A percentile compares a stretch with the other conserved stretches of the same genome.
Conservation (phyloP, 176 grass and related monocot genomes). For the Carex scoparia region DNA sequence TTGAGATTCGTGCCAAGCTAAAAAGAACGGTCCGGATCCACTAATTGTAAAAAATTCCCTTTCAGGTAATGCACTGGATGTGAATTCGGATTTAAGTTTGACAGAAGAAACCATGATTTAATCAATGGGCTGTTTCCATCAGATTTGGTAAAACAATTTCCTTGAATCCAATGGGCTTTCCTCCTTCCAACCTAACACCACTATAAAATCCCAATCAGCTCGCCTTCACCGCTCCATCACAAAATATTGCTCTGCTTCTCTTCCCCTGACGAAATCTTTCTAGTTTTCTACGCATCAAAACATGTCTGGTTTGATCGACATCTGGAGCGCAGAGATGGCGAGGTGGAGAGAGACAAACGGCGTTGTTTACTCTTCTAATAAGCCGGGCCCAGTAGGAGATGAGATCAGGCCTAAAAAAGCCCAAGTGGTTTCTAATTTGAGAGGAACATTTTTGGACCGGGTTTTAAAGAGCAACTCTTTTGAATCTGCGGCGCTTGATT, state of each 20-base stretch:
- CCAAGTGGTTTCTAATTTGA: background rate
- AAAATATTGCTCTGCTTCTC: background rate
- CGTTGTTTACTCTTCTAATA: conserved; percentile 11
- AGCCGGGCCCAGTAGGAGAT: background rate
- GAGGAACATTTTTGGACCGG: background rate
- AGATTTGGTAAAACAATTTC: background rate
- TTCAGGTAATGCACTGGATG: too few relatives aligned
- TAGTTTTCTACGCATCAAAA: background rate
- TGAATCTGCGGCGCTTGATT: conserved; percentile 8
- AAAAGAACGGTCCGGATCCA: too few relatives aligned
- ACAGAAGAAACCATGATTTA: background rate
- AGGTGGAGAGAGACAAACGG: conserved; percentile 28
- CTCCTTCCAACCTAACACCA: background rate
- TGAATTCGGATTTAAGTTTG: background rate
- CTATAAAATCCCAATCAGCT: background rate
- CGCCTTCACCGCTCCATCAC: background rate
- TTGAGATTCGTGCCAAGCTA: too few relatives aligned
- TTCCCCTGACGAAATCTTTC: background rate
- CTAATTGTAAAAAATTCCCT: too few relatives aligned
- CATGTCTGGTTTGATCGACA: conserved; percentile 72
- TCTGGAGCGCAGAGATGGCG: conserved; percentile 52
- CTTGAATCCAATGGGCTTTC: conserved; percentile 7
- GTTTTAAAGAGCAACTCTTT: background rate
- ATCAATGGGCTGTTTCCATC: conserved; percentile 4
- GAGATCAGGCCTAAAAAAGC: background rate